Evolutionary conservation across 139 green algal genomes (phyloP), one percentile per base, ranked within the genome.

Genomic region (Closterium sp.): DNA sequence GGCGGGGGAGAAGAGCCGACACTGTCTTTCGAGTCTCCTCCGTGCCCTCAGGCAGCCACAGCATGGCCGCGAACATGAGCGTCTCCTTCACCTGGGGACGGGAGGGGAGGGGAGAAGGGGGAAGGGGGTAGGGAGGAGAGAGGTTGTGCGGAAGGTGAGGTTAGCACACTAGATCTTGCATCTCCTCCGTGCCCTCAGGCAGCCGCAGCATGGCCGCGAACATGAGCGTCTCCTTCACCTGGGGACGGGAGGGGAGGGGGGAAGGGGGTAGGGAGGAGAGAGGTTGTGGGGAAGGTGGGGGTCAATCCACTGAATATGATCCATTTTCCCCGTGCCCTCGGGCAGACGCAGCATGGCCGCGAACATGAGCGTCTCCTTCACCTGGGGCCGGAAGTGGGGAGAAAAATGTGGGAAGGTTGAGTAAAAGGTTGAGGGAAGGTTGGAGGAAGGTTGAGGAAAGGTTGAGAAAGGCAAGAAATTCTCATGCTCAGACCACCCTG

Each of bases 181-280:
- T 88, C 32, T 92, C 89, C 42, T 92, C 89, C 31, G 89, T 92
- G 62, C 38, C 89, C 70, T 92, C 31, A n/a, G 89, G 89, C 32
- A 92, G 62, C 9, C 89, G 85, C 70, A 92, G 89, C 89, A 73
- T 42, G 27, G 89, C 89, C 31, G 89, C 89, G 38, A 42, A 92
- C 89, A 92, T 88, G 22, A 92, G 86, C 32, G 31, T 92, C 70
- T 92, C 89, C 70, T 92, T 92, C n/a, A 91, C 89, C 89, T 91
- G 9, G 27, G 85, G 1, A 1, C 1, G 1, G 42, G 86, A 7
- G 30, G 31, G n/a, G 13, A 30, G 29, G 89, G 9, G 79, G 89
- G 13, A 32, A 88, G 31, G 87, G 89, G 5, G 6, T 7, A 5
- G 38, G 29, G 87, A 5, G 7, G 31, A 3, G 62, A n/a, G 70